These are phyloP conservation scores for Chlamydomonas sphaeroides DNA, from an alignment of 139 green algal genomes.

Conservation along the genomic window DNA sequence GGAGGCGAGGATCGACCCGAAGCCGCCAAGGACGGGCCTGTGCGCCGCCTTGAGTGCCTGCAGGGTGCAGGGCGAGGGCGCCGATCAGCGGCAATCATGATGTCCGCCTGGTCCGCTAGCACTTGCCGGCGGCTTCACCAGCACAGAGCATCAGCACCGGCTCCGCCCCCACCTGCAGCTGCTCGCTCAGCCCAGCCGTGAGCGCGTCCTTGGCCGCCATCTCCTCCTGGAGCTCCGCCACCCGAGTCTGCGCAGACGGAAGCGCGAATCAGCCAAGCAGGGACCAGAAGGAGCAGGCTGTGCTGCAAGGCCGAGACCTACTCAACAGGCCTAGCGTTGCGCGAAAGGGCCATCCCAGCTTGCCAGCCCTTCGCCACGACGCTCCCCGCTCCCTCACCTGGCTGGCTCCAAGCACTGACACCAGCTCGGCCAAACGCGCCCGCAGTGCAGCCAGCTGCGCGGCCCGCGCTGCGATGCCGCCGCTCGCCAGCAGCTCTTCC, in stretches of 20 bases:
- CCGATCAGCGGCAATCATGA: too few species aligned
- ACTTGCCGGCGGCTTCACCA: too few species aligned
- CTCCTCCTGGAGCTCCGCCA: background rate
- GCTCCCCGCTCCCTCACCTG: too few species aligned
- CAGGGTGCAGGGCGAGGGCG: too few species aligned
- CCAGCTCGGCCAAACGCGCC: background rate
- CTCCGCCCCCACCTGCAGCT: constrained; percentile 12
- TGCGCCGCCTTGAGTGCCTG: background rate
- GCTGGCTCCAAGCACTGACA: background rate
- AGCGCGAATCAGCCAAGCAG: too few species aligned
- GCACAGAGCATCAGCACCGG: too few species aligned
- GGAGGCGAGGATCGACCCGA: background rate
- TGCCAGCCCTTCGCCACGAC: too few species aligned
- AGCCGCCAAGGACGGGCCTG: background rate
- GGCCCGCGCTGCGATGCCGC: background rate
- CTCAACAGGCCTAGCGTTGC: too few species aligned
- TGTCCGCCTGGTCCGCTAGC: too few species aligned
- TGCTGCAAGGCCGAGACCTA: too few species aligned
- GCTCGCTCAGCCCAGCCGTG: background rate
- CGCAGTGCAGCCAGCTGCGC: background rate
- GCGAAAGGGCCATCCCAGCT: too few species aligned
- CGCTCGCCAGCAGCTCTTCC: background rate
- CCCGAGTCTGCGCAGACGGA: background rate
- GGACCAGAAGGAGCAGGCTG: too few species aligned
- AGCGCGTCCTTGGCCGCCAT: background rate